A percentile compares a stretch with the other conserved stretches of the same genome.
These are phyloP conservation scores for Phytophthora agathidicida DNA, from an alignment of 352 stramenopile genomes.

Conservation along the genomic window DNA sequence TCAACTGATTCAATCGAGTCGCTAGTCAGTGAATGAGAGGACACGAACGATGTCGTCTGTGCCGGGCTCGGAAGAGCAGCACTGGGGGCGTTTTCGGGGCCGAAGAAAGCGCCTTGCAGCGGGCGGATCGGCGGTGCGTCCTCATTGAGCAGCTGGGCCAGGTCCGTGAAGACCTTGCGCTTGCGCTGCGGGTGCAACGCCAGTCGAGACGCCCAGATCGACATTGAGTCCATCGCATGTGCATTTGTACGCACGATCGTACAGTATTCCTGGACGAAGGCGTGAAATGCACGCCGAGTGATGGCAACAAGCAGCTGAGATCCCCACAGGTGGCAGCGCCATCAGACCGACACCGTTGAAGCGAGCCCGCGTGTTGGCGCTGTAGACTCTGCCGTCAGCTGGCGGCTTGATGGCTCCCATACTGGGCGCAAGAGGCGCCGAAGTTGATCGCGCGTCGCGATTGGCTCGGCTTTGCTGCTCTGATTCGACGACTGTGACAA, in stretches of 20 bases:
- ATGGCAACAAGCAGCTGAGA: too few relatives aligned
- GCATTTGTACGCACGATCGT: too few relatives aligned
- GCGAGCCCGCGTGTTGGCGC: too few relatives aligned
- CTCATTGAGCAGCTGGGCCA: constrained; percentile 59
- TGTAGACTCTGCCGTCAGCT: too few relatives aligned
- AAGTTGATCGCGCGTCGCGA: constrained; percentile 33
- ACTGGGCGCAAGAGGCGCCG: constrained; percentile 24
- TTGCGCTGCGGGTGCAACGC: constrained; percentile 69
- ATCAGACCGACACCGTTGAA: too few relatives aligned
- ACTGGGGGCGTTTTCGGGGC: too few relatives aligned
- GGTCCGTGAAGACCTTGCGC: constrained; percentile 79
- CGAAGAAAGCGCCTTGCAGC: constrained; percentile 44
- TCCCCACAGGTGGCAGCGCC: too few relatives aligned
- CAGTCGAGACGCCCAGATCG: constrained; percentile 16
- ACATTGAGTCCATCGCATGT: too few relatives aligned
- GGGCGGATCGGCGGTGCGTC: constrained; percentile 35
- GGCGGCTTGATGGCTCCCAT: constrained; percentile 20
- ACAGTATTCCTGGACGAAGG: too few relatives aligned
- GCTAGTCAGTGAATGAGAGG: constrained; percentile 30
- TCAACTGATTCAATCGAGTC: constrained; percentile 58
- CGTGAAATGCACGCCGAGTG: too few relatives aligned
- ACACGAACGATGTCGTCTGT: constrained; percentile 1
- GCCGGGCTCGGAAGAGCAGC: too few relatives aligned
- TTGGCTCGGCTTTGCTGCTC: constrained; percentile 26
- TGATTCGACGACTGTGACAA: constrained; percentile 34